A percentile compares a stretch with the other conserved stretches of the same genome.
Evolutionary conservation across 116 monocot genomes (phyloP).

Genomic region (Phalaenopsis hybrid): DNA sequence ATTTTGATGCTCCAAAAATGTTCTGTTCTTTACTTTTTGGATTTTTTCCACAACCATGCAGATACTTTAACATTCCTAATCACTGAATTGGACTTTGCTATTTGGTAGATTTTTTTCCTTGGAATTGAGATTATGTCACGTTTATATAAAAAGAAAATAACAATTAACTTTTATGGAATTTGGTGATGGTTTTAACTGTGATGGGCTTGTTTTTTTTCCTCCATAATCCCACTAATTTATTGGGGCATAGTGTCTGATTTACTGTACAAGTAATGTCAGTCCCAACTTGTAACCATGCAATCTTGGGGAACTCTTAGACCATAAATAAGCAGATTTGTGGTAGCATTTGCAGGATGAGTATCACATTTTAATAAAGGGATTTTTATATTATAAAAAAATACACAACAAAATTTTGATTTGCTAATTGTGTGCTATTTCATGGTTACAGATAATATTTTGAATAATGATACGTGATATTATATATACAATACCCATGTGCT

Average conservation of each 20-base stretch:
- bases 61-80: too few species aligned
- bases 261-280: neutral
- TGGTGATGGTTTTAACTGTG: neutral
- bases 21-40: too few species aligned
- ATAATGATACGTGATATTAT: conserved; percentile 1
- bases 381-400: neutral
- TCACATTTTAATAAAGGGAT: neutral
- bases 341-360: neutral
- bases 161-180: neutral
- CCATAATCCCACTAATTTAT: neutral
- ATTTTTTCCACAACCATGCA: too few species aligned
- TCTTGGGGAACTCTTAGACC: too few species aligned
- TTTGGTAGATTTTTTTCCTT: neutral
- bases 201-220: neutral
- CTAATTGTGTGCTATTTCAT: neutral
- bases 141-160: neutral
- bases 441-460: neutral
- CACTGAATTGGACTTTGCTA: too few species aligned
- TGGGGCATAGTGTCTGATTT: neutral
- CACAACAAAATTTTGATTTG: neutral
- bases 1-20: too few species aligned
- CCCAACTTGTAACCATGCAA: neutral
- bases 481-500: conserved; percentile 8
- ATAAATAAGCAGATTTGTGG: neutral
- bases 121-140: neutral